Conservation (phyloP, 352 stramenopile species). For the Peronospora tabacina region DNA sequence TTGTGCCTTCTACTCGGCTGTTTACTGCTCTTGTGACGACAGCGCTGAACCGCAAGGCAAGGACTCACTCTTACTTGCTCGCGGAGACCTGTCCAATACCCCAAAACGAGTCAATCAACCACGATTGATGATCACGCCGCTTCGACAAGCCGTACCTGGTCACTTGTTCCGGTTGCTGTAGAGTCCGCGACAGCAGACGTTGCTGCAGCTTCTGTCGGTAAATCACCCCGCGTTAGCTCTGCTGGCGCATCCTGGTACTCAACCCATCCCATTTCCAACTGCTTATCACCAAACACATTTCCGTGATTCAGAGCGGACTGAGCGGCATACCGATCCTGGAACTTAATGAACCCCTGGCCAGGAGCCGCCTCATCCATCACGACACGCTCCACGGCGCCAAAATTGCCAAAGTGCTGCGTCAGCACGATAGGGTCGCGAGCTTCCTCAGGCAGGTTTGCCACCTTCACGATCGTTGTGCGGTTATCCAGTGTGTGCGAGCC, state of each 20-base stretch:
- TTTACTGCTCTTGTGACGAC: conserved; percentile 7
- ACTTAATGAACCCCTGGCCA: conserved; percentile 70
- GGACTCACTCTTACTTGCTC: conserved; percentile 18
- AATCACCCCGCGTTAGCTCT: conserved; percentile 30
- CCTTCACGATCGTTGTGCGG: conserved; percentile 76
- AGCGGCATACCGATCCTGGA: conserved; percentile 68
- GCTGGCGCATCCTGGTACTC: conserved; percentile 50
- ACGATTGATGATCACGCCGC: conserved; percentile 13
- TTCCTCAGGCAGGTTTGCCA: conserved; percentile 67
- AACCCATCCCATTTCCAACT: conserved; percentile 57
- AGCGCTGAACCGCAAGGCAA: conserved; percentile 9
- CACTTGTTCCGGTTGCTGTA: conserved; percentile 4
- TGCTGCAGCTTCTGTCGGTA: conserved; percentile 13
- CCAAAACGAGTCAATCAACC: conserved; percentile 20
- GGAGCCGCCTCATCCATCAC: conserved; percentile 44
- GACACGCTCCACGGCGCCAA: conserved; percentile 71
- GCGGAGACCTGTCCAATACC: conserved; percentile 21
- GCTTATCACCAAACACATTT: conserved; percentile 45
- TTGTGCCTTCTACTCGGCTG: conserved; percentile 5
- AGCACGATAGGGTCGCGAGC: conserved; percentile 65
- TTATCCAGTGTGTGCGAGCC: conserved; percentile 74
- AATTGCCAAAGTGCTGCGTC: conserved; percentile 83
- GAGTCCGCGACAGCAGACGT: conserved; percentile 7
- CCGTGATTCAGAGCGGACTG: conserved; percentile 61
- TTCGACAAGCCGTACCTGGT: conserved; percentile 23